Conservation (phyloP, 352 stramenopile genomes). For the Pythium biforme region DNA sequence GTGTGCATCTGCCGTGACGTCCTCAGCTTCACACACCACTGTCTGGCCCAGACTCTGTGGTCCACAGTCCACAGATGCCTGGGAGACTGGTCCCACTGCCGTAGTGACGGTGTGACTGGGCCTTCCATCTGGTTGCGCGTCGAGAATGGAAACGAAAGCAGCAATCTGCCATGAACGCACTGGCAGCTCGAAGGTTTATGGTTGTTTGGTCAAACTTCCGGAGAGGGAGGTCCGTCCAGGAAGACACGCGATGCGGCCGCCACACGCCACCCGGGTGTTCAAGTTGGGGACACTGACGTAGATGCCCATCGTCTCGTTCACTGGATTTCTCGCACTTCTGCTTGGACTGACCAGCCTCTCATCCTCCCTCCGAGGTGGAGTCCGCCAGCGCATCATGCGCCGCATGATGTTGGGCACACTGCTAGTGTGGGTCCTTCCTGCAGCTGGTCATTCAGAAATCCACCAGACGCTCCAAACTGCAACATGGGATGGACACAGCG, state of each 20-base stretch:
- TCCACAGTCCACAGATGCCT: background rate
- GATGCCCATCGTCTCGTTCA: background rate
- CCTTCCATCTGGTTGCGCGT: background rate
- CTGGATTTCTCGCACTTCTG: background rate
- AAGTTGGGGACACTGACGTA: background rate
- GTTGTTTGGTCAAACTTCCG: too few species aligned
- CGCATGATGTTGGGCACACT: background rate
- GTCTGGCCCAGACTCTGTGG: too few species aligned
- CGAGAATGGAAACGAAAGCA: constrained; percentile 4
- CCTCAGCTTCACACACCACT: background rate
- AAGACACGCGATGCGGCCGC: background rate
- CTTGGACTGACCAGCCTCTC: background rate
- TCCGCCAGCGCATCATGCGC: background rate
- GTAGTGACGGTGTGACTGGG: too few species aligned
- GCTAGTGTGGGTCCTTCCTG: background rate
- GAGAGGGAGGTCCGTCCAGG: too few species aligned
- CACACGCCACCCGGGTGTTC: background rate
- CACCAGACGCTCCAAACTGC: background rate
- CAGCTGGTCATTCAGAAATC: background rate
- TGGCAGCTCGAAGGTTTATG: too few species aligned
- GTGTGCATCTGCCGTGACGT: background rate
- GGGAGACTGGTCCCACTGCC: background rate
- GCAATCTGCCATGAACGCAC: background rate
- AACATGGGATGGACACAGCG: background rate
- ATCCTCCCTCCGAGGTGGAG: too few species aligned